Evolutionary conservation across 2,329 filamentous ascomycete species (phyloP).

Genomic region (Penicillium sp.): DNA sequence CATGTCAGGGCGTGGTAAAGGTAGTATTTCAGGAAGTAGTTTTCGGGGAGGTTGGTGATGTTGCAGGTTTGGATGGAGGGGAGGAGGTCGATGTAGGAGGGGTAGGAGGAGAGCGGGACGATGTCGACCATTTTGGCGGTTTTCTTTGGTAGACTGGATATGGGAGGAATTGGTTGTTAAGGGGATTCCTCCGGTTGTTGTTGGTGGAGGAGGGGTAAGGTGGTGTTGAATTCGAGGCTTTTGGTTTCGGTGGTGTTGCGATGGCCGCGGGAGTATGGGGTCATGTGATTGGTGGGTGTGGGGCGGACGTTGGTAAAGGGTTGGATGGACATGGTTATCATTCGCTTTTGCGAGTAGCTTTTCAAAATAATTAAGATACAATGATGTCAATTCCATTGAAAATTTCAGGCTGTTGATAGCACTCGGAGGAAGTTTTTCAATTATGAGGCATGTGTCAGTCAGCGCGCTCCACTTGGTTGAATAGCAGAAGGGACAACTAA

Average conservation of each 20-base stretch:
- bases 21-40: slow-evolving; percentile 99
- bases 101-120: slow-evolving; percentile 51
- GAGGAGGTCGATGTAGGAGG: slow-evolving; percentile 78
- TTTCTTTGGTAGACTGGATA: background rate
- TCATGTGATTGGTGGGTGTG: slow-evolving; percentile 12
- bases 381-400: no score
- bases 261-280: slow-evolving; percentile 3
- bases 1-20: slow-evolving; percentile 98
- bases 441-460: no score
- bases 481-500: no score
- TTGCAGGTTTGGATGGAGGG: slow-evolving; percentile 93
- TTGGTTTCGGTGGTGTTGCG: slow-evolving; percentile 7
- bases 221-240: background rate
- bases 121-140: slow-evolving; percentile 53
- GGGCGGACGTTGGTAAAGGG: background rate
- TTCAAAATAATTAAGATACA: no score
- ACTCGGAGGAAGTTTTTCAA: no score
- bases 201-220: background rate
- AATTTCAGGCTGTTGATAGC: no score
- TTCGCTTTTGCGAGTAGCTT: background rate
- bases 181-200: background rate
- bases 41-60: slow-evolving; percentile 97
- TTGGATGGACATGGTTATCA: background rate
- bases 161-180: no score
- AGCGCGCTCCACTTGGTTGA: no score